Evolutionary conservation across 139 green algal species (phyloP).

Genomic region (Yamagishiella unicocca): DNA sequence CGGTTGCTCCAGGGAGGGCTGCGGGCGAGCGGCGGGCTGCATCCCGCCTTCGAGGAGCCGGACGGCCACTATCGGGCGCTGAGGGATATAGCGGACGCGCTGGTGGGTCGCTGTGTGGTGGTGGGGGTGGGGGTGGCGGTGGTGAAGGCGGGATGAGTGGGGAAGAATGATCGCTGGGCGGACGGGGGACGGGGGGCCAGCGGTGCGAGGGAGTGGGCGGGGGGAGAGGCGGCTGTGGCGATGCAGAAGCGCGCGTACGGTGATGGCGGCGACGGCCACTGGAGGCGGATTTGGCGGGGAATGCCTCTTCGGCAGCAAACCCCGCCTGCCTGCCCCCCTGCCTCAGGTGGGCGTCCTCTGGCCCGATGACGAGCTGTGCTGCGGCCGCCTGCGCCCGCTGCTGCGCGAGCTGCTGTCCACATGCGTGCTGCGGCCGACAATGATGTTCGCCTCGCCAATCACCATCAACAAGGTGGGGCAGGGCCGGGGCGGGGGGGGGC

Average conservation of each 20-base stretch:
- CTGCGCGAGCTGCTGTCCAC: conserved; percentile 76
- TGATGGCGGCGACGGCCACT: too few relatives aligned
- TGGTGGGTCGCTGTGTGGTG: too few relatives aligned
- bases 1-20: conserved; percentile 8
- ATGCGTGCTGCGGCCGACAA: conserved; percentile 70
- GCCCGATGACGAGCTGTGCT: conserved; percentile 51
- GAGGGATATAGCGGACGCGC: conserved; percentile 63
- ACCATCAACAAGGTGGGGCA: conserved; percentile 67
- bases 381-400: conserved; percentile 55
- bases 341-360: conserved; percentile 62
- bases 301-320: neutral
- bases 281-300: too few relatives aligned
- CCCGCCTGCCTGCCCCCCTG: neutral
- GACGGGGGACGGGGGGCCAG: neutral
- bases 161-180: neutral
- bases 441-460: conserved; percentile 71
- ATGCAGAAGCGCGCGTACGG: too few relatives aligned
- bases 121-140: neutral
- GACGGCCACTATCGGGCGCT: conserved; percentile 69
- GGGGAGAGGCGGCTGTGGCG: neutral
- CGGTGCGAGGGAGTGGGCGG: neutral
- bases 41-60: conserved; percentile 72
- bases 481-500: too few relatives aligned
- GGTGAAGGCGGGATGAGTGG: neutral
- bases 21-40: conserved; percentile 57